A percentile compares a stretch with the other conserved stretches of the same genome.
These are phyloP conservation scores for Phymatotrichopsis omnivora DNA, from an alignment of 2,329 filamentous ascomycete species.

Conservation along the genomic window DNA sequence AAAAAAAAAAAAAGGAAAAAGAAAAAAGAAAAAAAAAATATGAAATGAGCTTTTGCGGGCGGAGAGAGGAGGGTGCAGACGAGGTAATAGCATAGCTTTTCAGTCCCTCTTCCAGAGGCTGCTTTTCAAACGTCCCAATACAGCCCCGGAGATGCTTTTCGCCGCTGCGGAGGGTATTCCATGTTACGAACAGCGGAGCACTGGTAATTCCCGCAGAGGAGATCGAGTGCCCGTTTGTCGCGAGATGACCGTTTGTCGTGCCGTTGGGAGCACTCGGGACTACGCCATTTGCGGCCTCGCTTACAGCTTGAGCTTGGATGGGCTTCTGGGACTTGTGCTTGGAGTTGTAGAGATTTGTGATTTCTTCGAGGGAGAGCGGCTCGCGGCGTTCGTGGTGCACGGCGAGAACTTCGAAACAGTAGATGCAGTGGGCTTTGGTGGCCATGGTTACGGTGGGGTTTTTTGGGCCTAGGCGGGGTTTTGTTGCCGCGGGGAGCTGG, in stretches of 20 bases:
- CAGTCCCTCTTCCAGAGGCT: slow-evolving; percentile 62
- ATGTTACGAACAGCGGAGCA: slow-evolving; percentile 84
- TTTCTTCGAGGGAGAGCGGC: slow-evolving; percentile 54
- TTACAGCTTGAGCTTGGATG: slow-evolving; percentile 7
- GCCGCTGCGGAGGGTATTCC: slow-evolving; percentile 58
- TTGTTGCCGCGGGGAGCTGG: too few relatives aligned
- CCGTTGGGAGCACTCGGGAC: background rate
- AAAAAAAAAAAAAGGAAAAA: background rate
- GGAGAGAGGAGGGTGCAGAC: slow-evolving; percentile 36
- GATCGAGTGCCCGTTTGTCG: slow-evolving; percentile 20
- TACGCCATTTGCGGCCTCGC: background rate
- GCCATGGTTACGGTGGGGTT: slow-evolving; percentile 67
- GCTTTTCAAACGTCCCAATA: slow-evolving; percentile 84
- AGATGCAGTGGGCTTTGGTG: slow-evolving; percentile 72
- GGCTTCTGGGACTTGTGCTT: slow-evolving; percentile 37
- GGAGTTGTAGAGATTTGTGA: slow-evolving; percentile 58
- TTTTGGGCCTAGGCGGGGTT: background rate
- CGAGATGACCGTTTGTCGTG: slow-evolving; percentile 15
- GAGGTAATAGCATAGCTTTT: slow-evolving; percentile 74
- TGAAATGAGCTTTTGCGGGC: background rate
- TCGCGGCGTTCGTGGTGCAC: slow-evolving; percentile 63
- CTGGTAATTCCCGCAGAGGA: slow-evolving; percentile 37
- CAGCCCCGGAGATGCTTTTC: slow-evolving; percentile 63
- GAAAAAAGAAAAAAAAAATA: slow-evolving; percentile 34
- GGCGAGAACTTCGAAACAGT: slow-evolving; percentile 80